phyloP scores from a whole-genome alignment of 495 filamentous ascomycete species.

The Xylaria flabelliformis region DNA sequence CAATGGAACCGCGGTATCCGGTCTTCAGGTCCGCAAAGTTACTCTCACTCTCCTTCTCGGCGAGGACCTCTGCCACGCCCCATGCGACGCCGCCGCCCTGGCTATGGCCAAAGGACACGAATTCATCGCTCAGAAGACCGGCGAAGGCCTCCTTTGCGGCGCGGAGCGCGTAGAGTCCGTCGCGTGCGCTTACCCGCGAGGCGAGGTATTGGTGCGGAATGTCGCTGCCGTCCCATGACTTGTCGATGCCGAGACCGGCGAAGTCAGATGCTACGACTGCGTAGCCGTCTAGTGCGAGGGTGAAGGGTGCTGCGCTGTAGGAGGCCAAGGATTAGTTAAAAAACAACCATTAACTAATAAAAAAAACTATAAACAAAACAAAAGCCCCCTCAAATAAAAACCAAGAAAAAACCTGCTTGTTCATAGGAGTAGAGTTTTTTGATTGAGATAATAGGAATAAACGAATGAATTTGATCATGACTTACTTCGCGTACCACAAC shows the following conservation, averaged over 20 bases:
- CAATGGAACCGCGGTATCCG: constrained; percentile 53
- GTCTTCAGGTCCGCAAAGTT: constrained; percentile 30
- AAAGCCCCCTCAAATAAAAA: too few species aligned
- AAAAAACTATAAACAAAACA: too few species aligned
- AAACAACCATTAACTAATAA: too few species aligned
- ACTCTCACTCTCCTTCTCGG: background rate
- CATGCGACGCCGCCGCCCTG: constrained; percentile 58
- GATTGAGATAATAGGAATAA: too few species aligned
- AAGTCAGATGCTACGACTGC: constrained; percentile 64
- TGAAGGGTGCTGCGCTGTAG: constrained; percentile 44
- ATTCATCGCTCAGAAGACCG: constrained; percentile 41
- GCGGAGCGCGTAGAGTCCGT: constrained; percentile 51
- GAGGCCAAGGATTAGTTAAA: background rate
- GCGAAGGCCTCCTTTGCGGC: constrained; percentile 54
- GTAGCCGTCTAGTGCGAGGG: constrained; percentile 56
- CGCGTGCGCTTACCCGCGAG: constrained; percentile 48
- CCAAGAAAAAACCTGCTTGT: too few species aligned
- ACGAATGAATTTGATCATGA: too few species aligned
- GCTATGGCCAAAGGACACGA: constrained; percentile 56
- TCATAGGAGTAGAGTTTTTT: too few species aligned
- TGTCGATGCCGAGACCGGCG: constrained; percentile 58
- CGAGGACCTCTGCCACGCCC: constrained; percentile 50
- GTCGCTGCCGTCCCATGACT: constrained; percentile 41
- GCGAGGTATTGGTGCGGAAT: constrained; percentile 52
- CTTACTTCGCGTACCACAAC: constrained; percentile 51